phyloP scores from a whole-genome alignment of 139 green algal species.

The Micractinium conductrix region DNA sequence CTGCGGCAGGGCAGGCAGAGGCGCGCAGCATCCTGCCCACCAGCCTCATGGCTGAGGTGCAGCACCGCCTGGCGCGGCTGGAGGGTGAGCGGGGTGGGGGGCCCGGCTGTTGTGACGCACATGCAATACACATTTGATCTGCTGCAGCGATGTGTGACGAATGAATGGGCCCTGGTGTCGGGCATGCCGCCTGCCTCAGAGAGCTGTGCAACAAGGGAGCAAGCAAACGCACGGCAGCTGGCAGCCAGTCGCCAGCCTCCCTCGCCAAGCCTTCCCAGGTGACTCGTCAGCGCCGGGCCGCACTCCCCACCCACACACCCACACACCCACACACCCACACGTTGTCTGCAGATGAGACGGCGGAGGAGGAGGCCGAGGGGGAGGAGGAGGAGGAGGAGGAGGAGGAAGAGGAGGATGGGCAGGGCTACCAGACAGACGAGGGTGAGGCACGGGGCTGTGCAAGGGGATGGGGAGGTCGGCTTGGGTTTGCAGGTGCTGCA shows the following conservation, averaged over 20 bases:
- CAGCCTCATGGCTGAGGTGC: neutral
- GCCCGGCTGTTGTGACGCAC: no score
- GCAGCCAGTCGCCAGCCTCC: neutral
- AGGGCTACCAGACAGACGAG: neutral
- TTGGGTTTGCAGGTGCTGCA: neutral
- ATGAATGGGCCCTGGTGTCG: no score
- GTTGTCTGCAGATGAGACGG: neutral
- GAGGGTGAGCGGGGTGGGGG: neutral
- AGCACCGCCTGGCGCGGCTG: constrained; percentile 9
- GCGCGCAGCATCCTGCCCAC: constrained; percentile 8
- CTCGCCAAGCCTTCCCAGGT: no score
- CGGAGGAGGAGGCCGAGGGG: neutral
- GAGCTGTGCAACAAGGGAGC: no score
- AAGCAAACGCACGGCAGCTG: no score
- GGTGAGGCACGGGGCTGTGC: neutral
- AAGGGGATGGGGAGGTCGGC: no score
- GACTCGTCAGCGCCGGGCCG: no score
- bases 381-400: constrained; percentile 6
- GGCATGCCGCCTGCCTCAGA: no score
- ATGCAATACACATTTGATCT: no score
- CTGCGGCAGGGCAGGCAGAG: neutral
- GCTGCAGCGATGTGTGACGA: no score
- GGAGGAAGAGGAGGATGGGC: neutral
- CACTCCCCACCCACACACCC: neutral
- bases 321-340: neutral